Evolutionary conservation across 805 yeast species (phyloP), one percentile per base, ranked within the genome.

Genomic region (Nakazawaea peltata): DNA sequence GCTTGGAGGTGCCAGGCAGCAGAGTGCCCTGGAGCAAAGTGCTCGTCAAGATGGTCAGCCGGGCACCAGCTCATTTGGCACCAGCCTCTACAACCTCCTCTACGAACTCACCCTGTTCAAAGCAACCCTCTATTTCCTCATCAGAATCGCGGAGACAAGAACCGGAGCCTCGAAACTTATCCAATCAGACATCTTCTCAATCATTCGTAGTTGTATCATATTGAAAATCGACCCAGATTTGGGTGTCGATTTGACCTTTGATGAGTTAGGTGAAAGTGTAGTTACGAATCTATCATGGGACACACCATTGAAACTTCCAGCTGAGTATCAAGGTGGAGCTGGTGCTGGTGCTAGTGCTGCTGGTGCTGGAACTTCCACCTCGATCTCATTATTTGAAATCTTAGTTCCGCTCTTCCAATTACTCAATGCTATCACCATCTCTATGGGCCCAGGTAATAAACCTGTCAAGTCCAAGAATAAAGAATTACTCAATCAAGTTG

Each of bases 41-140:
- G 40, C 42, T 3, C 49, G 44, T 10, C 54, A 57, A 19, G n/a
- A n/a, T n/a, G n/a, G n/a, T n/a, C n/a, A n/a, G n/a, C n/a, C n/a
- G n/a, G n/a, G n/a, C n/a, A n/a, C n/a, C n/a, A n/a, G n/a, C n/a
- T n/a, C n/a, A n/a, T n/a, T n/a, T n/a, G n/a, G n/a, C n/a, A 55
- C 71, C 8, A 63, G 72, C 12, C 46, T 74, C 33, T 77, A 77
- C 39, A 57, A 73, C 3, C 56, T 81, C 18, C 53, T 84, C 1
- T 81, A 81, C 52, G 95, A 86, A 47, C 54, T 84, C 19, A 81
- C 92, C 0, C 79, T 84, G 1, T 81, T 81, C 59, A 82, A 81
- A 46, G 68, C 90, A 0, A 73, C 81, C 0, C 52, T 85, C 28
- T 76, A 77, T 39, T 68, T 88, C 32, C 59, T 90, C 41, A 67